Base-by-base conservation (phyloP, 129 eudicot genomes). In the Flaveria trinervia region DNA sequence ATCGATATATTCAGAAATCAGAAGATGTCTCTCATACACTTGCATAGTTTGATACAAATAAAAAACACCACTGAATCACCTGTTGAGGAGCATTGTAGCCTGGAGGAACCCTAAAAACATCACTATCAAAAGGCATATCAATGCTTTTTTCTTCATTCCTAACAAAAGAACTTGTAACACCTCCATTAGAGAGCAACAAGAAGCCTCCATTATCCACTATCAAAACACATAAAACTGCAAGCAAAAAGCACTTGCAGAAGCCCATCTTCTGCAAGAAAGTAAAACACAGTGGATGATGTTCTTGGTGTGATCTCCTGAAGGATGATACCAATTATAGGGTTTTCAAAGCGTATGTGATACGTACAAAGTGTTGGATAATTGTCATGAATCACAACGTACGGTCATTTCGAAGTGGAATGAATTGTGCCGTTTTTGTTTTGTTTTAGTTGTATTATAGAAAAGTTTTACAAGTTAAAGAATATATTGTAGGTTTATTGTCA, bases 31-130 rank as follows among this genome's bases (percentile, higher is more conserved):
- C 9, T 45, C 9, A 45, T 9, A 45, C 49, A 45, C 49, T 8
- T 12, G 7, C 17, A 65, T 30, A 10, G 30, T 26, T 1, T 16
- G 3, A 50, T 8, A 45, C 64, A 62, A 18, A 30, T 1, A 72
- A 30, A 30, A 30, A 30, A 30, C 36, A 30, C 36, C 4, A 4
- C 5, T 30, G 36, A 30, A 28, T 15, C 16, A 91, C 97, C 94
- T 91, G 97, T 72, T 91, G 97, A 83, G 97, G 97, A 43, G 94
- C 92, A 83, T 91, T 91, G 68, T 81, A 88, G 73, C 97, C 93
- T 9, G 84, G 83, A 84, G 97, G 97, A 16, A 75, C 87, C 46
- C 25, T 73, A 69, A 88, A 91, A 15, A 91, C 97, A 80, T 88
- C 97, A 57, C 89, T 84, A 45, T 86, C 88, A 25, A 91, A 81